Conservation (phyloP, 306 rosid genomes). For the Dicorynia guianensis region DNA sequence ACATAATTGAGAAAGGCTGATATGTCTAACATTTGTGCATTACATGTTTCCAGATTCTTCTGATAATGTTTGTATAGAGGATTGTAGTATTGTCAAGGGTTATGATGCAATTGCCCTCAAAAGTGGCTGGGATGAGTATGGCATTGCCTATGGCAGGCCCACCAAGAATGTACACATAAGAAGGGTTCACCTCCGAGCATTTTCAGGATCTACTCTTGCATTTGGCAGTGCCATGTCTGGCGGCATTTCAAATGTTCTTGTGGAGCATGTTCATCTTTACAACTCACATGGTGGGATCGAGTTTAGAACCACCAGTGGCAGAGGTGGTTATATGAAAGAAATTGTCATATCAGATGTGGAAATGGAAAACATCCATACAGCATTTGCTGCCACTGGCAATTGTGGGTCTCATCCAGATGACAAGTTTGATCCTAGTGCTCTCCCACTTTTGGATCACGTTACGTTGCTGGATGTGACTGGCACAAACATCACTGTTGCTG, state of each 20-base stretch:
- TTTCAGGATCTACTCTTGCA: constrained; percentile 85
- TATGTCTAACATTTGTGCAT: constrained; percentile 31
- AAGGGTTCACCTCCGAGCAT: constrained; percentile 67
- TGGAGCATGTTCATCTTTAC: constrained; percentile 68
- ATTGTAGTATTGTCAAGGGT: constrained; percentile 73
- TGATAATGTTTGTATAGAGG: constrained; percentile 87
- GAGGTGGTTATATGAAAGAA: constrained; percentile 87
- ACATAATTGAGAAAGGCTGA: not conserved
- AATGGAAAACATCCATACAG: constrained; percentile 67
- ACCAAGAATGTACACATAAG: constrained; percentile 83
- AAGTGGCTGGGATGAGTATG: constrained; percentile 99
- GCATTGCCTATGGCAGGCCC: constrained; percentile 86
- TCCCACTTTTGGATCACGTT: constrained; percentile 72
- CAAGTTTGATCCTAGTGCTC: constrained; percentile 82
- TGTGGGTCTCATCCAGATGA: constrained; percentile 91
- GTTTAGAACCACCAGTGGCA: constrained; percentile 82
- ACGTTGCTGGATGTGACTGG: constrained; percentile 74
- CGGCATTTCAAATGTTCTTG: constrained; percentile 79
- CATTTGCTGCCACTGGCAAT: constrained; percentile 80
- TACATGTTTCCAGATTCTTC: constrained; percentile 82
- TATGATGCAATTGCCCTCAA: constrained; percentile 87
- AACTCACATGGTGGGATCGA: constrained; percentile 73
- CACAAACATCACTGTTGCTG: constrained; percentile 71
- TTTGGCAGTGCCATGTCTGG: constrained; percentile 98
- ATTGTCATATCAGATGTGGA: constrained; percentile 66